These are phyloP conservation scores for Hypoxylon fuscum DNA, from an alignment of 495 filamentous ascomycete species.

Conservation along the genomic window DNA sequence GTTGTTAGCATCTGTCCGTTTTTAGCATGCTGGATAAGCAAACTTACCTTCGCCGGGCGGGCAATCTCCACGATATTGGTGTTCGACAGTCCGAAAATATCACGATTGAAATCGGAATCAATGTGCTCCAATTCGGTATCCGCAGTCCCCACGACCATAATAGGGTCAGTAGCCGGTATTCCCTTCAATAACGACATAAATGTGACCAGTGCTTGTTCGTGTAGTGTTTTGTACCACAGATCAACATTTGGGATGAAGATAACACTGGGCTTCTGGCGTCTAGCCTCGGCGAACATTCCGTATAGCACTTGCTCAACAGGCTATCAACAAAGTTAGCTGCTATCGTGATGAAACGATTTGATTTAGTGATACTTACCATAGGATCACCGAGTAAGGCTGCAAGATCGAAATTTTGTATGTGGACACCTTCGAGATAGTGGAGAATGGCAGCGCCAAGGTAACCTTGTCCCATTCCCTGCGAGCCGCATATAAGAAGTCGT, in stretches of 20 bases:
- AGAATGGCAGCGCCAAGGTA: constrained; percentile 89
- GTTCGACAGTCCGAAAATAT: constrained; percentile 85
- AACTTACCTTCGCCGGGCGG: constrained; percentile 67
- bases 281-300: constrained; percentile 88
- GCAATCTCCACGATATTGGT: constrained; percentile 75
- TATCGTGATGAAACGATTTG: not conserved
- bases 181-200: constrained; percentile 81
- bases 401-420: constrained; percentile 95
- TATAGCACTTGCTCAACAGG: constrained; percentile 88
- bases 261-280: constrained; percentile 92
- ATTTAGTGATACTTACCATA: constrained; percentile 64
- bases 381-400: constrained; percentile 73
- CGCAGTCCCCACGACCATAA: constrained; percentile 83
- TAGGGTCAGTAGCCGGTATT: constrained; percentile 84
- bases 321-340: constrained; percentile 47
- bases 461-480: constrained; percentile 89
- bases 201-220: constrained; percentile 69
- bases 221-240: constrained; percentile 72
- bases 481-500: constrained; percentile 79
- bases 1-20: constrained; percentile 42
- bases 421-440: constrained; percentile 89
- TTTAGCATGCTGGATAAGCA: not conserved
- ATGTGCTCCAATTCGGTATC: constrained; percentile 68
- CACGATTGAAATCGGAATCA: constrained; percentile 65
- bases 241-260: constrained; percentile 94